These are phyloP conservation scores for Pisolithus albus DNA, from an alignment of 768 basidiomycete species.

Conservation along the genomic window DNA sequence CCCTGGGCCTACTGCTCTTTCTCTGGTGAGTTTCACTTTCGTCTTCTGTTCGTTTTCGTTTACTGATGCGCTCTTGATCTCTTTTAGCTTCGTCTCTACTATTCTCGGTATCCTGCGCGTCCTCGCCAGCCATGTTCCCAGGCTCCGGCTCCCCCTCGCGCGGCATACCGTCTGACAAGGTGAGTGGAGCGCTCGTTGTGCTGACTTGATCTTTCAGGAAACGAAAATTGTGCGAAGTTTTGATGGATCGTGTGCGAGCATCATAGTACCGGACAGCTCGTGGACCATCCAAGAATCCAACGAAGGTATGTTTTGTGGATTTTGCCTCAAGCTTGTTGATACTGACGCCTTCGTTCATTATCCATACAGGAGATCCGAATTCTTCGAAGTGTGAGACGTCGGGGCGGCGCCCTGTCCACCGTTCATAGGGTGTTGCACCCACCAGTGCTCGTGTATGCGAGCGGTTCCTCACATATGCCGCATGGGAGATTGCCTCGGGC, in stretches of 20 bases:
- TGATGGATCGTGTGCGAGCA: neutral
- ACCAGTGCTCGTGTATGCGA: neutral
- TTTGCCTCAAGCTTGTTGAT: neutral
- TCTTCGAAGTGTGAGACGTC: neutral
- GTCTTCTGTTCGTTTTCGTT: no score
- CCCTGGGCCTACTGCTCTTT: no score
- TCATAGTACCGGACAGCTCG: neutral
- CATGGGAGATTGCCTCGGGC: slow-evolving; percentile 25
- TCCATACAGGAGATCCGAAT: neutral
- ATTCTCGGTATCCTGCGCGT: no score
- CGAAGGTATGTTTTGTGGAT: neutral
- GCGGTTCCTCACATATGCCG: neutral
- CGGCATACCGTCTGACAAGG: no score
- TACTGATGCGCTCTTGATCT: no score
- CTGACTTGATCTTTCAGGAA: no score
- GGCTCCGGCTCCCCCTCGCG: no score
- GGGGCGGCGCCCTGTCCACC: neutral
- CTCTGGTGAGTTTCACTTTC: no score
- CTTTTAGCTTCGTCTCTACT: no score
- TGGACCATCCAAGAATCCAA: neutral
- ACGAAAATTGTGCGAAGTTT: no score
- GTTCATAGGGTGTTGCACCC: neutral
- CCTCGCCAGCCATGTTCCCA: no score
- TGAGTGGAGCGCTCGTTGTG: no score
- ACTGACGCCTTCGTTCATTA: neutral